A percentile compares a stretch with the other conserved stretches of the same genome.
Evolutionary conservation across 768 basidiomycete species (phyloP).

Genomic region (Lactarius hatsudake): DNA sequence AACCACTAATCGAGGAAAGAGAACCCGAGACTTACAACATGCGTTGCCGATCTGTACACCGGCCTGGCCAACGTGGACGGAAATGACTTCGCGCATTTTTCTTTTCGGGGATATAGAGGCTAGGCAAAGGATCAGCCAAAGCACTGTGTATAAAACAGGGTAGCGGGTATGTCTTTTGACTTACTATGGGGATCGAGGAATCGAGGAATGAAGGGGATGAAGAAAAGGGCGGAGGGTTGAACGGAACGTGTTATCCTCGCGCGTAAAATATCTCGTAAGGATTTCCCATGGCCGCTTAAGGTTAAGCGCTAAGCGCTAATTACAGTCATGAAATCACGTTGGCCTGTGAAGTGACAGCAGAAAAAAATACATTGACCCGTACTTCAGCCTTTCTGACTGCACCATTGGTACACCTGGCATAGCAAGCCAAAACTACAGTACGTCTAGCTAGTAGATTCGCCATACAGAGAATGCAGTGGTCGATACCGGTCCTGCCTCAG

Average conservation of each 20-base stretch:
- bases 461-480: neutral
- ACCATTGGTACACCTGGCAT: neutral
- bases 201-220: constrained; percentile 39
- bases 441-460: neutral
- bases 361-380: neutral
- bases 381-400: neutral
- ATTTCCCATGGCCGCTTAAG: constrained; percentile 17
- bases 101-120: constrained; percentile 22
- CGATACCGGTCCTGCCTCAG: neutral
- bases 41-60: constrained; percentile 98
- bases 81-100: constrained; percentile 94
- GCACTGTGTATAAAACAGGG: constrained; percentile 7
- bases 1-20: constrained; percentile 3
- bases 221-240: constrained; percentile 36
- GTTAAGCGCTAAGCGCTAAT: neutral
- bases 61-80: constrained; percentile 97
- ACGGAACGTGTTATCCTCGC: constrained; percentile 29
- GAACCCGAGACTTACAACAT: constrained; percentile 72
- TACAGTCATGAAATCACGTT: too few relatives aligned
- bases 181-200: constrained; percentile 30
- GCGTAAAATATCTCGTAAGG: constrained; percentile 21
- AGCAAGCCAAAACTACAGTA: neutral
- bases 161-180: constrained; percentile 21
- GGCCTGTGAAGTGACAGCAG: neutral
- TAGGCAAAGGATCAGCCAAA: constrained; percentile 9